A percentile compares a stretch with the other conserved stretches of the same genome.
These are phyloP conservation scores for Cryptosporidium ubiquitum DNA, from an alignment of 169 alveolate genomes.

Conservation along the genomic window DNA sequence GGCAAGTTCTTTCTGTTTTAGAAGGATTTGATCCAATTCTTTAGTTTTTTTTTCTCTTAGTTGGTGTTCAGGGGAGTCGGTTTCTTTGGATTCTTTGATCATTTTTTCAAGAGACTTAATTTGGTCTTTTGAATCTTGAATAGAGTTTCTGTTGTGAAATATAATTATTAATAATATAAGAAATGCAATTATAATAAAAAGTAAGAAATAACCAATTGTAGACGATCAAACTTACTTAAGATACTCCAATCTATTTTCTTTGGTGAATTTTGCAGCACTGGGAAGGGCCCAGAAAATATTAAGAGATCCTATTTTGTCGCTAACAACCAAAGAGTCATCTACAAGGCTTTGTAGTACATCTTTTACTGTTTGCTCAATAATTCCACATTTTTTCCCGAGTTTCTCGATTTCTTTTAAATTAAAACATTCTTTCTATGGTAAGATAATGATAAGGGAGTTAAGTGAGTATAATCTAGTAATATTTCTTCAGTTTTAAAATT, in stretches of 20 bases:
- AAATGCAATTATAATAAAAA: background rate
- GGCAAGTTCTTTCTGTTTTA: constrained; percentile 5
- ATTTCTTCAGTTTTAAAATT: too few relatives aligned
- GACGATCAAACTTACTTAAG: constrained; percentile 2
- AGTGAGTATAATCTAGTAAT: background rate
- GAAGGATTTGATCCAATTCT: constrained; percentile 28
- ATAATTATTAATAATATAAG: too few relatives aligned
- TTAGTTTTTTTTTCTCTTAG: constrained; percentile 26
- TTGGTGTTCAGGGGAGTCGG: constrained; percentile 34
- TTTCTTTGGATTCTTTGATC: constrained; percentile 42
- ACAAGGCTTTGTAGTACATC: constrained; percentile 84
- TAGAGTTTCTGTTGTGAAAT: constrained; percentile 37
- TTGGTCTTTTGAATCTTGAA: constrained; percentile 35
- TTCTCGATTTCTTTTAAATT: constrained; percentile 85
- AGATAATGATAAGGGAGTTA: background rate
- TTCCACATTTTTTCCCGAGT: constrained; percentile 82
- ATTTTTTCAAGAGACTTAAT: constrained; percentile 44
- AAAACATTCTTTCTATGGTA: constrained; percentile 80
- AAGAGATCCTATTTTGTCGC: constrained; percentile 88
- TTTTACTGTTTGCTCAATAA: constrained; percentile 81
- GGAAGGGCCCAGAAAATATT: constrained; percentile 89
- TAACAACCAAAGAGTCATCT: constrained; percentile 85
- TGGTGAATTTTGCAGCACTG: constrained; percentile 74
- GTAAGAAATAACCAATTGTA: background rate
- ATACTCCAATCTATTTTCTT: constrained; percentile 62